Percentiles rank a stretch among this genome's conserved stretches.
phyloP scores from a whole-genome alignment of 2,329 filamentous ascomycete species.

The Fusarium pseudoanthophilum region DNA sequence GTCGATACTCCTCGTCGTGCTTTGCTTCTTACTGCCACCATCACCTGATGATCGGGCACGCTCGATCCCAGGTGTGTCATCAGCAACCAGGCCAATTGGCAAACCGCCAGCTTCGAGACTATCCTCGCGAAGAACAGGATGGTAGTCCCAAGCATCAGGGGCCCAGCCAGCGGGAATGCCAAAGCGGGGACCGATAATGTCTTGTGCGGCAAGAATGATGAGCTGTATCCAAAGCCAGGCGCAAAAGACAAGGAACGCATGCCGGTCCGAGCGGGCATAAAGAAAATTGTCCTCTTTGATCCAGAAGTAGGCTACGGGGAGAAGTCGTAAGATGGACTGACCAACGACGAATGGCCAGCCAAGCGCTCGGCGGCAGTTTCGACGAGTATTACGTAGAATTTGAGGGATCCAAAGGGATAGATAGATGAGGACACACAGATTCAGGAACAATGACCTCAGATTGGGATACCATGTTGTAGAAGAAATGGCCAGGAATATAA shows the following conservation, averaged over 20 bases:
- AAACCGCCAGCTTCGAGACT: slow-evolving; percentile 81
- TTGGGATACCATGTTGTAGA: slow-evolving; percentile 69
- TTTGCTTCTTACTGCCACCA: slow-evolving; percentile 48
- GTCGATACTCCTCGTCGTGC: slow-evolving; percentile 71
- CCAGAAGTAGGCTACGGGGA: slow-evolving; percentile 90
- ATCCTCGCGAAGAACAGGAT: slow-evolving; percentile 87
- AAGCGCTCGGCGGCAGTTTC: slow-evolving; percentile 92
- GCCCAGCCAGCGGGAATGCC: slow-evolving; percentile 77
- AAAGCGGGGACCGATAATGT: slow-evolving; percentile 88
- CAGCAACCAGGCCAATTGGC: slow-evolving; percentile 74
- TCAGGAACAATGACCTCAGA: slow-evolving; percentile 66
- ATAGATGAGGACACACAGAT: slow-evolving; percentile 76
- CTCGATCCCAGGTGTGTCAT: slow-evolving; percentile 43
- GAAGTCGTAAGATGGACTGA: slow-evolving; percentile 80
- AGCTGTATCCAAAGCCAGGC: slow-evolving; percentile 92
- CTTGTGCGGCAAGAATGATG: slow-evolving; percentile 80
- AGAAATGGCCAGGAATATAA: slow-evolving; percentile 69
- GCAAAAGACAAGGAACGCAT: slow-evolving; percentile 67
- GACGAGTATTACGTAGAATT: slow-evolving; percentile 87
- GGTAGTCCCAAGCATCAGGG: slow-evolving; percentile 91
- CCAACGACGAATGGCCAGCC: slow-evolving; percentile 90
- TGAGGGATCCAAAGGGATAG: slow-evolving; percentile 94
- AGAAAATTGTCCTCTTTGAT: slow-evolving; percentile 81
- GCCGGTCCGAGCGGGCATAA: slow-evolving; percentile 76
- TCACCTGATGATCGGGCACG: slow-evolving; percentile 49